Percentiles rank a stretch among this genome's conserved stretches.
These are phyloP conservation scores for Cystofilobasidium bisporidii DNA, from an alignment of 768 basidiomycete genomes.

Conservation along the genomic window DNA sequence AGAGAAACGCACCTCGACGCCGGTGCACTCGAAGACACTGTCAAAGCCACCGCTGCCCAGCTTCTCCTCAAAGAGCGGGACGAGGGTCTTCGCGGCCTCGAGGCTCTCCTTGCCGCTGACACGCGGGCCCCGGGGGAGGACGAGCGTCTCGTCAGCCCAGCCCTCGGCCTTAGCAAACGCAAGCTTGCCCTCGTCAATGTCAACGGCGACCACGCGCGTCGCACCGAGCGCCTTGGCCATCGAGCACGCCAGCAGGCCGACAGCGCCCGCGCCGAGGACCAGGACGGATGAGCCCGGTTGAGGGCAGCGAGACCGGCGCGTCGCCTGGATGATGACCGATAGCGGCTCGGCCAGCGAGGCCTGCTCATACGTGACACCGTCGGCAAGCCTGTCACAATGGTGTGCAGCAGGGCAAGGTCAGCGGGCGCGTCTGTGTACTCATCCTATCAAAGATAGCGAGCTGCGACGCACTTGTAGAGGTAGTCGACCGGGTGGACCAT, in stretches of 20 bases:
- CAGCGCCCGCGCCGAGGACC: slow-evolving; percentile 85
- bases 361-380: slow-evolving; percentile 62
- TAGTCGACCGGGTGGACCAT: slow-evolving; percentile 84
- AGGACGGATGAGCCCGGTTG: slow-evolving; percentile 63
- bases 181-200: slow-evolving; percentile 74
- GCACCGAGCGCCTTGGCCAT: slow-evolving; percentile 49
- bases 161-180: slow-evolving; percentile 66
- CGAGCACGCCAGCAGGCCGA: slow-evolving; percentile 67
- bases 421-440: too few species aligned
- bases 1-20: slow-evolving; percentile 81
- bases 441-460: too few species aligned
- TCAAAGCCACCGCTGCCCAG: slow-evolving; percentile 71
- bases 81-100: slow-evolving; percentile 34
- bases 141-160: slow-evolving; percentile 65
- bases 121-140: slow-evolving; percentile 50
- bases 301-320: slow-evolving; percentile 43
- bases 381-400: slow-evolving; percentile 56
- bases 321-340: slow-evolving; percentile 68
- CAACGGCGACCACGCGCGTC: slow-evolving; percentile 44
- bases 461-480: slow-evolving; percentile 61
- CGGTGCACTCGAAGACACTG: slow-evolving; percentile 88
- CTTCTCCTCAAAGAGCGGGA: slow-evolving; percentile 44
- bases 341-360: slow-evolving; percentile 90
- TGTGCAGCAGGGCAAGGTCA: too few species aligned
- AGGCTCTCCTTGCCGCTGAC: slow-evolving; percentile 57